Conservation (phyloP, 1,284 basidiomycete species). For the Fomitopsis palustris region DNA sequence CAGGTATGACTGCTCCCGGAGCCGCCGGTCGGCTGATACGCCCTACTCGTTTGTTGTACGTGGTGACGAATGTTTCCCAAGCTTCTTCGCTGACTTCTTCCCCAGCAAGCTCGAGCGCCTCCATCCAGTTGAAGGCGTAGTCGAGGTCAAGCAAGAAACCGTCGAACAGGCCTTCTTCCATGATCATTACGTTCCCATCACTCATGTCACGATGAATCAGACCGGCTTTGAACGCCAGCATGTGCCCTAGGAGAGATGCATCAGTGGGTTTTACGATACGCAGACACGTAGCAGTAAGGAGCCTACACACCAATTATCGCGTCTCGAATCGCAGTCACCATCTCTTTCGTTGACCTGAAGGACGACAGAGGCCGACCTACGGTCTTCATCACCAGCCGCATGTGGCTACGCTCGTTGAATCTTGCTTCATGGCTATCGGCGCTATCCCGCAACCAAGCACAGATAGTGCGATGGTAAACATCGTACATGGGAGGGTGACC, state of each 20-base stretch:
- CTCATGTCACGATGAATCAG: not conserved
- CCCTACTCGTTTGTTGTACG: not conserved
- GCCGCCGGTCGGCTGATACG: not conserved
- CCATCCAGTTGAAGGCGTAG: too few relatives aligned
- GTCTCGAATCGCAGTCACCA: not conserved
- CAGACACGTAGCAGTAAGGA: too few relatives aligned
- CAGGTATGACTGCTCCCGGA: not conserved
- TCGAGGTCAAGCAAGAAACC: not conserved
- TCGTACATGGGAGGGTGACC: not conserved
- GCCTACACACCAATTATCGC: not conserved
- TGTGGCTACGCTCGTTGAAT: not conserved
- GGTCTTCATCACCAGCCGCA: not conserved
- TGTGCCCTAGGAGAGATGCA: not conserved
- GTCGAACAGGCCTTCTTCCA: not conserved
- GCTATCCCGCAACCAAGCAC: not conserved
- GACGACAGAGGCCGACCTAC: not conserved
- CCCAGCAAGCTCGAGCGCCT: too few relatives aligned
- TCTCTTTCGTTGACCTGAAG: not conserved
- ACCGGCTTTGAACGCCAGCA: not conserved
- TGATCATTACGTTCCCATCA: not conserved
- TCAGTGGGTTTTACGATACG: too few relatives aligned
- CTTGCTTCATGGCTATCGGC: not conserved
- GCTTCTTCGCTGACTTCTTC: too few relatives aligned
- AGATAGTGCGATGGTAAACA: not conserved
- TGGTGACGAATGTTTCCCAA: not conserved